phyloP scores from a whole-genome alignment of 2,329 filamentous ascomycete genomes.

The Cladosporium sphaerospermum region DNA sequence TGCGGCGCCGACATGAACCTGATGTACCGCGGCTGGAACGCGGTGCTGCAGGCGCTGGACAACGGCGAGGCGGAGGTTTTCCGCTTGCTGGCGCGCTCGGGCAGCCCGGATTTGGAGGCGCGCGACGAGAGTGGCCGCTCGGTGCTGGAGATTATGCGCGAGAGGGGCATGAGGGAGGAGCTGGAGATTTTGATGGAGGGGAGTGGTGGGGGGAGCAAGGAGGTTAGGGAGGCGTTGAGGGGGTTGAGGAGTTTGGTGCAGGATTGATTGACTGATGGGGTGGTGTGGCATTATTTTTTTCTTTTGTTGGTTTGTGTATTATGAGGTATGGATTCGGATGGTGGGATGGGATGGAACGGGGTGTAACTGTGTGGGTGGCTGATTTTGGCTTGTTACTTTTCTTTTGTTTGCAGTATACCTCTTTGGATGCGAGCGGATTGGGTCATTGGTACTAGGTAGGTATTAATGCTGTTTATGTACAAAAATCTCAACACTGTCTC shows the following conservation, averaged over 20 bases:
- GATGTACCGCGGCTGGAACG: slow-evolving; percentile 61
- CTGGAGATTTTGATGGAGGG: slow-evolving; percentile 19
- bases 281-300: no score
- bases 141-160: slow-evolving; percentile 53
- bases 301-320: no score
- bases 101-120: slow-evolving; percentile 47
- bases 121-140: slow-evolving; percentile 50
- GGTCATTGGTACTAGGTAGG: no score
- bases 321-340: no score
- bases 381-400: no score
- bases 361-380: no score
- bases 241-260: slow-evolving; percentile 4
- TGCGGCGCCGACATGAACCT: slow-evolving; percentile 63
- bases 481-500: no score
- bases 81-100: slow-evolving; percentile 45
- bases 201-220: slow-evolving; percentile 12
- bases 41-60: slow-evolving; percentile 59
- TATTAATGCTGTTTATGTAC: no score
- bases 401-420: no score
- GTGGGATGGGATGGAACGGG: no score
- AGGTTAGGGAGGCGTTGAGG: slow-evolving; percentile 15
- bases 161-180: slow-evolving; percentile 52
- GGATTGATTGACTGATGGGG: not conserved
- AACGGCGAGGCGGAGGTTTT: slow-evolving; percentile 54
- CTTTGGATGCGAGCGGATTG: no score